phyloP scores from a whole-genome alignment of 2,329 filamentous ascomycete species.

The Nigrospora osmanthi region DNA sequence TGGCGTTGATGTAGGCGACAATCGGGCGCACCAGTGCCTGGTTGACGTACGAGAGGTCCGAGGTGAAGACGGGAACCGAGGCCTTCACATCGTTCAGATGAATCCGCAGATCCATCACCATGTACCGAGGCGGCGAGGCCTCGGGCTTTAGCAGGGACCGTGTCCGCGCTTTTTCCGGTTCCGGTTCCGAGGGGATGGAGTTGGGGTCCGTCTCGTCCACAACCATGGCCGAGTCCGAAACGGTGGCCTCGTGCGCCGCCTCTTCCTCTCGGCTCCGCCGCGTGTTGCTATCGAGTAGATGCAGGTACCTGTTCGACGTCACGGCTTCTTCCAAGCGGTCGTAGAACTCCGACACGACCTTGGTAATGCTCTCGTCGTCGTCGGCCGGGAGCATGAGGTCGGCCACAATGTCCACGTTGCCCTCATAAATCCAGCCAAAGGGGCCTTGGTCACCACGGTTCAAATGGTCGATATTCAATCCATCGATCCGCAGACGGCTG shows the following conservation, averaged over 20 bases:
- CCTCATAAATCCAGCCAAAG: constrained; percentile 97
- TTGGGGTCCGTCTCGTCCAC: constrained; percentile 7
- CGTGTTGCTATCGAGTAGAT: constrained; percentile 44
- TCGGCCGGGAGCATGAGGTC: constrained; percentile 93
- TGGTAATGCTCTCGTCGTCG: constrained; percentile 78
- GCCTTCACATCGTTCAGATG: constrained; percentile 93
- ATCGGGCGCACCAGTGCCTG: constrained; percentile 93
- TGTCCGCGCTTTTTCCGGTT: neutral
- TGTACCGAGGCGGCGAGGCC: constrained; percentile 63
- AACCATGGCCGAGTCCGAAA: constrained; percentile 1
- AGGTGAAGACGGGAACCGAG: constrained; percentile 85
- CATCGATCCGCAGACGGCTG: constrained; percentile 84
- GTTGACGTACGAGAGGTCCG: constrained; percentile 89
- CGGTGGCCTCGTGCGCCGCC: neutral
- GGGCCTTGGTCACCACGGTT: constrained; percentile 89
- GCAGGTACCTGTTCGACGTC: constrained; percentile 62
- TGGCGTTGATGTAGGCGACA: constrained; percentile 95
- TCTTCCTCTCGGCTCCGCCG: constrained; percentile 10
- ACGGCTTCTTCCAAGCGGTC: constrained; percentile 92
- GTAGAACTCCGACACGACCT: constrained; percentile 96
- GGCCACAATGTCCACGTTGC: constrained; percentile 91
- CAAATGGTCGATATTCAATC: constrained; percentile 88
- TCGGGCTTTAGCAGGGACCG: constrained; percentile 4
- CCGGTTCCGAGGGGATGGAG: constrained; percentile 2
- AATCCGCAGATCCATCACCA: constrained; percentile 92